phyloP scores from a whole-genome alignment of 805 yeast genomes.

The Cyberlindnera maclurae region DNA sequence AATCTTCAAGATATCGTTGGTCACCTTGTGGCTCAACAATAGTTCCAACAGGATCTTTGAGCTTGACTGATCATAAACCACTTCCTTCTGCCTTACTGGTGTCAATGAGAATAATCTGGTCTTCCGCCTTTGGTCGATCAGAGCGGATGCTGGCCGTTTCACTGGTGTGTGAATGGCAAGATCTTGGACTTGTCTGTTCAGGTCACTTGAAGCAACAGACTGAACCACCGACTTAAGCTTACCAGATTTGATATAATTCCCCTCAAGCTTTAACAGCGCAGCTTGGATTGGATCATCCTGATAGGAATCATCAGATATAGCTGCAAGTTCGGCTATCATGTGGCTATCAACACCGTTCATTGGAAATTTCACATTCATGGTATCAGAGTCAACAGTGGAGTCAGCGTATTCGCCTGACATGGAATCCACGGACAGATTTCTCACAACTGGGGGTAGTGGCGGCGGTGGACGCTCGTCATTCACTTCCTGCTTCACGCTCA shows the following conservation, averaged over 20 bases:
- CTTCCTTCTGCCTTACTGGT: slow-evolving; percentile 22
- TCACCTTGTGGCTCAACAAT: slow-evolving; percentile 25
- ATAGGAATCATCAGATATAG: slow-evolving; percentile 72
- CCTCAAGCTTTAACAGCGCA: slow-evolving; percentile 76
- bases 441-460: slow-evolving; percentile 3
- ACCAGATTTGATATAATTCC: slow-evolving; percentile 32
- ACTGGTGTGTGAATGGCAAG: slow-evolving; percentile 14
- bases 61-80: slow-evolving; percentile 17
- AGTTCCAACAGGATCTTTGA: slow-evolving; percentile 33
- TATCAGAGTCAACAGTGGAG: slow-evolving; percentile 13
- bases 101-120: slow-evolving; percentile 30
- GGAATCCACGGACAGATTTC: not conserved
- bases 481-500: slow-evolving; percentile 7
- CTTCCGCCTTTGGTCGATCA: slow-evolving; percentile 32
- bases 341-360: slow-evolving; percentile 38
- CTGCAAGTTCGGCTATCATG: slow-evolving; percentile 70
- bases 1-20: slow-evolving; percentile 16
- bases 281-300: slow-evolving; percentile 63
- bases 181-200: slow-evolving; percentile 13
- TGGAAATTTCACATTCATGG: slow-evolving; percentile 29
- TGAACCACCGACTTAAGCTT: slow-evolving; percentile 1
- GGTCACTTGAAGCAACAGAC: slow-evolving; percentile 18
- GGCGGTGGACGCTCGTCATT: not conserved
- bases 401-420: not conserved
- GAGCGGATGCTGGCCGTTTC: slow-evolving; percentile 22